Conservation (phyloP, 805 yeast species). For the Schwanniomyces yamadae region DNA sequence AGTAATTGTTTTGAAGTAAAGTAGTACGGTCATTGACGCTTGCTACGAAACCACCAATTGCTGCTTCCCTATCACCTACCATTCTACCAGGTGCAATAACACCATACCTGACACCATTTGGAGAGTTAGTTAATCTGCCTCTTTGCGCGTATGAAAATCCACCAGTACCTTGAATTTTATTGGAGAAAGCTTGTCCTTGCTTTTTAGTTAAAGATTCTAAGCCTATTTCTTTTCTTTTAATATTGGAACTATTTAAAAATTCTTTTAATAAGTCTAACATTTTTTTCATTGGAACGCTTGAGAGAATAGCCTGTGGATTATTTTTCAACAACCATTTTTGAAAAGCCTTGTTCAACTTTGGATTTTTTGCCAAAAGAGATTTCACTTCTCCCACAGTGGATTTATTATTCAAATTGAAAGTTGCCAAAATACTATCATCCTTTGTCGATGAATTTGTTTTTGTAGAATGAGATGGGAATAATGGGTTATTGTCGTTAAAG, state of each 20-base stretch:
- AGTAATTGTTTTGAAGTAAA: constrained; percentile 38
- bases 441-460: constrained; percentile 15
- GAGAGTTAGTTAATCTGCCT: constrained; percentile 68
- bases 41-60: constrained; percentile 49
- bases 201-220: constrained; percentile 24
- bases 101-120: constrained; percentile 62
- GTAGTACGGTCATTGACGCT: constrained; percentile 35
- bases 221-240: constrained; percentile 20
- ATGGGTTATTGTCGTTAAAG: constrained; percentile 35
- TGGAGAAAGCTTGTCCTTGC: constrained; percentile 13
- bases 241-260: constrained; percentile 25
- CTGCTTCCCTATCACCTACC: constrained; percentile 48
- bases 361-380: constrained; percentile 39
- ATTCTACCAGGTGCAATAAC: constrained; percentile 69
- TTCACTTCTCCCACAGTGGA: constrained; percentile 29
- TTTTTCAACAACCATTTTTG: constrained; percentile 52
- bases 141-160: constrained; percentile 69
- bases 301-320: constrained; percentile 40
- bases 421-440: constrained; percentile 28
- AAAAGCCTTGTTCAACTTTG: constrained; percentile 51
- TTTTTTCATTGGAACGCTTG: constrained; percentile 20
- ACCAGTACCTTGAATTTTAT: constrained; percentile 61
- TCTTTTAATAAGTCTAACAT: constrained; percentile 31
- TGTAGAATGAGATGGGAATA: constrained; percentile 36
- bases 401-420: constrained; percentile 29